A percentile compares a stretch with the other conserved stretches of the same genome.
These are phyloP conservation scores for Aechmea fasciata DNA, from an alignment of 176 grass and related monocot species.

Conservation along the genomic window DNA sequence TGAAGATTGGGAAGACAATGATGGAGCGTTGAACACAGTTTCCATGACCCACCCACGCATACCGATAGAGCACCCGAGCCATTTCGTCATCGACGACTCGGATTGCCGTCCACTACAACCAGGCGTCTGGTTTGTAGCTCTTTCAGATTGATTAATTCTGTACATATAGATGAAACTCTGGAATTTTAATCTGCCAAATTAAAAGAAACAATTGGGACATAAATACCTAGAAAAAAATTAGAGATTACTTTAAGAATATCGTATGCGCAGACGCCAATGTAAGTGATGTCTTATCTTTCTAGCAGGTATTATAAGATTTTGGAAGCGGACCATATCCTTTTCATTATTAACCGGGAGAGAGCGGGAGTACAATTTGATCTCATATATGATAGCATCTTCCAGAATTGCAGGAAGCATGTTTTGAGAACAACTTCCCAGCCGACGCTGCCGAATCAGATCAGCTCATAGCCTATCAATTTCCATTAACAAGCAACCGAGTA, in stretches of 20 bases:
- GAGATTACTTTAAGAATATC: not conserved
- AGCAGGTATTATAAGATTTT: conserved; percentile 59
- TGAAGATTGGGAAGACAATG: conserved; percentile 95
- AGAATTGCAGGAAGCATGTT: conserved; percentile 44
- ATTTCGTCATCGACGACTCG: conserved; percentile 30
- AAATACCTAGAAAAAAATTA: not conserved
- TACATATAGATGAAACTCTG: not conserved
- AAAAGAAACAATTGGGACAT: not conserved
- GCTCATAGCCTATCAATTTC: not conserved
- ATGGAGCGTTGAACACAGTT: conserved; percentile 87
- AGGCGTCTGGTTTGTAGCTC: conserved; percentile 45
- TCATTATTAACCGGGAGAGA: conserved; percentile 57
- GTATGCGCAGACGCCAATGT: not conserved
- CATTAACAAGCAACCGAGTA: not conserved
- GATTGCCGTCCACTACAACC: conserved; percentile 37
- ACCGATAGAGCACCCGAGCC: conserved; percentile 70
- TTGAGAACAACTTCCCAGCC: conserved; percentile 22
- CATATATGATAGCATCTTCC: conserved; percentile 73
- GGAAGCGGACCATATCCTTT: conserved; percentile 72
- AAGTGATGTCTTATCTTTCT: conserved; percentile 2
- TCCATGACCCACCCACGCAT: conserved; percentile 86
- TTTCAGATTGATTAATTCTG: not conserved
- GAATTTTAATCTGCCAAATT: not conserved
- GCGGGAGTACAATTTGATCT: conserved; percentile 66
- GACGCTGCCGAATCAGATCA: conserved; percentile 31